Conservation (phyloP, 208 protist species). For the Zelonia costaricensis region DNA sequence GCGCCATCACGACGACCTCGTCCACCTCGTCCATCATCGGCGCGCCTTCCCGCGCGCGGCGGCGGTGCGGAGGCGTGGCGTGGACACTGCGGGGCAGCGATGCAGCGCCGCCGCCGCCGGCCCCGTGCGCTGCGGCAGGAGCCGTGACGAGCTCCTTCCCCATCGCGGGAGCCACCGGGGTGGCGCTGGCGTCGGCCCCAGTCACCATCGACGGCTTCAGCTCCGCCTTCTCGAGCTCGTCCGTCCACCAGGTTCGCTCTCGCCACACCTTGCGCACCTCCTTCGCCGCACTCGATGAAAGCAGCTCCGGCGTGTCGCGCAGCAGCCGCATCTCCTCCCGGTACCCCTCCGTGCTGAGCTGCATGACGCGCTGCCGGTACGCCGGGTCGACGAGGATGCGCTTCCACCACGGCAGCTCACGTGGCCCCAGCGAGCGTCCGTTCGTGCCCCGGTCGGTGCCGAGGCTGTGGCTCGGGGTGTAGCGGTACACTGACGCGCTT, state of each 20-base stretch:
- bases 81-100: no score
- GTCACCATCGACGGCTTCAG: slow-evolving; percentile 7
- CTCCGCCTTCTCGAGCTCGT: slow-evolving; percentile 10
- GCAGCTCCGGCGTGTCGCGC: slow-evolving; percentile 33
- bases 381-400: slow-evolving; percentile 48
- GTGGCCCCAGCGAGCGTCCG: not conserved
- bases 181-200: not conserved
- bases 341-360: slow-evolving; percentile 51
- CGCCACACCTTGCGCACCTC: slow-evolving; percentile 17
- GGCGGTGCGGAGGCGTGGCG: no score
- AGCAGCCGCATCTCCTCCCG: slow-evolving; percentile 55
- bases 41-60: not conserved
- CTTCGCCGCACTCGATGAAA: slow-evolving; percentile 37
- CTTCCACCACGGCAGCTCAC: slow-evolving; percentile 80
- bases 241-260: slow-evolving; percentile 19
- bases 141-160: not conserved
- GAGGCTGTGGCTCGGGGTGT: no score
- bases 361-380: slow-evolving; percentile 54
- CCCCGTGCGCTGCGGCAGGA: not conserved
- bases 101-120: slow-evolving; percentile 1
- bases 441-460: no score
- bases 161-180: not conserved
- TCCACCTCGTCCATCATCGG: slow-evolving; percentile 22
- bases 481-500: no score
- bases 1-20: slow-evolving; percentile 41